Base-by-base conservation (phyloP, 305 asterid genomes). In the Nicotiana rustica region DNA sequence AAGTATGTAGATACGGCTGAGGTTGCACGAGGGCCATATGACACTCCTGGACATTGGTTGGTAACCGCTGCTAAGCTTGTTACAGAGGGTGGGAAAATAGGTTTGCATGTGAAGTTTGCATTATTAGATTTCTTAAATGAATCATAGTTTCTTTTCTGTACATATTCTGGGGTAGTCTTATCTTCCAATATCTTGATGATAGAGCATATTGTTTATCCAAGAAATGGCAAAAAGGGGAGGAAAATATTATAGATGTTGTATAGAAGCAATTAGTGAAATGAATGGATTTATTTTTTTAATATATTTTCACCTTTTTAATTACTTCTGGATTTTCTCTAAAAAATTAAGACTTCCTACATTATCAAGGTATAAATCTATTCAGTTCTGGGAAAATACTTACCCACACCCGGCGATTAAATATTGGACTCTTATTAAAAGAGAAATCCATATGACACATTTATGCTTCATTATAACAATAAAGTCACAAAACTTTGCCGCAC, bases 21-120 rank as follows among this genome's bases (percentile, higher is more conserved):
- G 90, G 91, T 96, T 29, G 82, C 95, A 4, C 91, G 98, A 1
- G 99, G 99, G 3, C 98, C 98, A 0, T 89, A 91, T 49, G 98
- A 96, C 68, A 85, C 85, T 56, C 99, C 98, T 0, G 99, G 98
- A 10, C 98, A 96, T 88, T 96, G 99, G 99, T 83, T 96, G 86
- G 99, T 96, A 10, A 93, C 96, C 8, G 99, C 98, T 17, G 98
- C 96, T 41, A 96, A 92, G 89, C 87, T 96, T 87, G 94, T 95
- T 77, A 86, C 29, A 19, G 98, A 95, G 31, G 91, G 93, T 25
- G 98, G 98, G 44, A 96, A 92, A 84, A 93, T 96, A 70, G 96
- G 99, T 47, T 83, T 96, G 92, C 99, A 95, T 68, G 98, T 92
- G 59, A 95, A 96, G 86, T 96, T 95, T 89, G 98, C 96, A 14